Base-by-base conservation (phyloP, 306 rosid genomes). In the Pterocarpus santalinus region DNA sequence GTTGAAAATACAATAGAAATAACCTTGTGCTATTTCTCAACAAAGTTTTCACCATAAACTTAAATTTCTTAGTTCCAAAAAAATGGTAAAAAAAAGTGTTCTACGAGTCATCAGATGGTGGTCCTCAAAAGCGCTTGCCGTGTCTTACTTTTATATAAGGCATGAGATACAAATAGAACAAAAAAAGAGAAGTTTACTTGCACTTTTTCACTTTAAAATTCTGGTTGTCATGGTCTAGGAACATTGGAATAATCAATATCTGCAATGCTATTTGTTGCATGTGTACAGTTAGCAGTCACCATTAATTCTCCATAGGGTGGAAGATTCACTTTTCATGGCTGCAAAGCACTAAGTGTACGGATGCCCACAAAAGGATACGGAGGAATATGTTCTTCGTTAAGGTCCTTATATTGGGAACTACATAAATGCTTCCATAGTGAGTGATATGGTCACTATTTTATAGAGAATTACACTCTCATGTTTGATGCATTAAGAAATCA, bases 211-310 rank as follows among this genome's bases (percentile, higher is more conserved):
- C 75, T 49, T 55, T 78, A 71, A 52, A 61, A n/a, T 46, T 38
- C 43, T 69, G 69, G 73, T 10, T 30, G 44, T 47, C 56, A 16
- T 52, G 28, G 52, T 41, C 35, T 51, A 65, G 22, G 76, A 57
- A 65, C 43, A 69, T 68, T 15, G 36, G 65, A 75, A 51, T 72
- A 22, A 66, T 72, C 70, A 38, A 17, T 53, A 70, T 83, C 35
- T 65, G 72, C 80, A 65, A 56, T 13, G 22, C 15, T 67, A 65
- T 83, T 72, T 33, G 82, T 83, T 66, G 63, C 56, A 56, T 53
- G 46, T 1, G 58, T 38, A 8, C 5, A 14, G 32, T 41, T 16
- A 5, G 33, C 38, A 34, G n/a, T 34, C 58, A 9, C 5, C 35
- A 51, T 22, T 63, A 22, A 22, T 22, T 22, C 66, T 76, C 46